These are phyloP conservation scores for Emydomyces testavorans DNA, from an alignment of 2,329 filamentous ascomycete genomes.

Conservation along the genomic window DNA sequence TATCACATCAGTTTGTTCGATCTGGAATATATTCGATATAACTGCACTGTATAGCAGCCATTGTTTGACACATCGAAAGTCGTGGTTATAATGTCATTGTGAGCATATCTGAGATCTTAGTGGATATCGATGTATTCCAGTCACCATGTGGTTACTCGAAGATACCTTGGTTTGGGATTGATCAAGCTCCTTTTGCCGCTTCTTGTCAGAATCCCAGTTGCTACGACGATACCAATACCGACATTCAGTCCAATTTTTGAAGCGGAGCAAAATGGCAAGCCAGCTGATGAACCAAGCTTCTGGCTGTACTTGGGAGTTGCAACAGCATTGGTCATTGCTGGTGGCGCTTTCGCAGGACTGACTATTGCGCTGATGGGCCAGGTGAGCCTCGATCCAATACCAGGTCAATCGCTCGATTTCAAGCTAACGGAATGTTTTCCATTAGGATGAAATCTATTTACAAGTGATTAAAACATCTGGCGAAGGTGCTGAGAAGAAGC, in stretches of 20 bases:
- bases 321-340: conserved; percentile 67
- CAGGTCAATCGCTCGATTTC: neutral
- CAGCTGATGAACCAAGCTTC: conserved; percentile 51
- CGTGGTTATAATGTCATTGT: conserved; percentile 7
- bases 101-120: neutral
- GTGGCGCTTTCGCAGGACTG: conserved; percentile 86
- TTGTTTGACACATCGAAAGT: neutral
- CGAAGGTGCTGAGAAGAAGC: conserved; percentile 71
- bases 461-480: conserved; percentile 84
- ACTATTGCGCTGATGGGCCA: conserved; percentile 59
- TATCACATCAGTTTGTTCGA: neutral
- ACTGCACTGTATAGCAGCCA: neutral
- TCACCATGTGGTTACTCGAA: conserved; percentile 27
- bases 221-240: conserved; percentile 32
- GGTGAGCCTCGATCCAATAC: conserved; percentile 21
- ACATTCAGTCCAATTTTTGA: conserved; percentile 18
- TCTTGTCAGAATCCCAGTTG: conserved; percentile 29
- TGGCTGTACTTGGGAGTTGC: conserved; percentile 76
- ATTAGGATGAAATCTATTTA: conserved; percentile 85
- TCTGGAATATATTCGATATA: too few species aligned
- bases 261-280: conserved; percentile 33
- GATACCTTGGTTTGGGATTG: conserved; percentile 32
- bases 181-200: conserved; percentile 33
- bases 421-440: conserved; percentile 5
- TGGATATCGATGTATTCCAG: conserved; percentile 19